Conservation (phyloP, 2,329 filamentous ascomycete genomes). For the Macrophomina phaseolina region DNA sequence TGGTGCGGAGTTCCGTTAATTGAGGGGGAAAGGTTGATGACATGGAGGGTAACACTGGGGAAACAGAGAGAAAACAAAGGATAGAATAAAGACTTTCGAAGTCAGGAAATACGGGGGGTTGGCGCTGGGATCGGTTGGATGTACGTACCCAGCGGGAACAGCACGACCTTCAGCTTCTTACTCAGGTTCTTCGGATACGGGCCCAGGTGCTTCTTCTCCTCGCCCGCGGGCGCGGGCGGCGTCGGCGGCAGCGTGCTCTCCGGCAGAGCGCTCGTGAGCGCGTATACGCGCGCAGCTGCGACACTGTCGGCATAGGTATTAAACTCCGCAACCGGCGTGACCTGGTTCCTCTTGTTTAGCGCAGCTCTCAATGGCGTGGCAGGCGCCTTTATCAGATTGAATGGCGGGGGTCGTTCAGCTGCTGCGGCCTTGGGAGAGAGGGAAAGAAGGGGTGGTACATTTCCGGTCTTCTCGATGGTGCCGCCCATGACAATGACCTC, state of each 20-base stretch:
- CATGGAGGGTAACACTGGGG: no score
- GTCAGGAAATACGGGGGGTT: not conserved
- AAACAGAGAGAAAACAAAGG: no score
- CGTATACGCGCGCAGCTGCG: conserved; percentile 56
- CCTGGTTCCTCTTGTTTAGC: conserved; percentile 50
- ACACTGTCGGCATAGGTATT: conserved; percentile 84
- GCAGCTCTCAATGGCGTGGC: conserved; percentile 38
- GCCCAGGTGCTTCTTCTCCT: conserved; percentile 35
- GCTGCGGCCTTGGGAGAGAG: conserved; percentile 34
- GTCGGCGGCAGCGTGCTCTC: conserved; percentile 77
- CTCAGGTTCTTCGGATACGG: conserved; percentile 51
- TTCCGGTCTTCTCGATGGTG: conserved; percentile 77
- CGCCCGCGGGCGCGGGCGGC: conserved; percentile 51
- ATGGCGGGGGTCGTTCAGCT: conserved; percentile 40
- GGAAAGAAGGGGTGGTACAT: conserved; percentile 53
- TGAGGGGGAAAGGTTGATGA: no score
- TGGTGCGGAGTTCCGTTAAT: conserved; percentile 19
- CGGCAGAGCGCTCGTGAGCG: conserved; percentile 63
- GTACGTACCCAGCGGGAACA: conserved; percentile 52
- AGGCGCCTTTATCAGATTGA: conserved; percentile 48
- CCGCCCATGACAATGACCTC: conserved; percentile 97
- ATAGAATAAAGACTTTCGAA: no score
- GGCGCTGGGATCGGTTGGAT: not conserved
- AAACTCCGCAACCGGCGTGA: conserved; percentile 86
- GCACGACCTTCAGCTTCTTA: conserved; percentile 49